Conservation (phyloP, 345 rosid species). For the Gossypium herbaceum region DNA sequence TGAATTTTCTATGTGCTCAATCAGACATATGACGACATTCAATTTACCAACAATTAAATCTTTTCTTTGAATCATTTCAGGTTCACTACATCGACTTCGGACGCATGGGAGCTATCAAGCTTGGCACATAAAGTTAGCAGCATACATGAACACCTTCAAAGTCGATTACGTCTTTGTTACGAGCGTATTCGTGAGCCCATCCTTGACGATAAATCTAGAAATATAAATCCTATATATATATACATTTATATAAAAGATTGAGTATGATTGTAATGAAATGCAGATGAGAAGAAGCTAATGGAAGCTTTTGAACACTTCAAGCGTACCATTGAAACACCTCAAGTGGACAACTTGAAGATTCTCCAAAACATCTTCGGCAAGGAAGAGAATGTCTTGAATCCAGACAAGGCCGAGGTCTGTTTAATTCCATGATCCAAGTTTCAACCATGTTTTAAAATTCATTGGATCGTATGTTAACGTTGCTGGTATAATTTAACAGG, state of each 20-base stretch:
- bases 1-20: no score
- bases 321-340: conserved; percentile 25
- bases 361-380: conserved; percentile 36
- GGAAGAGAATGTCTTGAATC: conserved; percentile 35
- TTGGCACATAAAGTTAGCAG: conserved; percentile 56
- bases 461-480: background rate
- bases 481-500: conserved; percentile 35
- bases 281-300: conserved; percentile 38
- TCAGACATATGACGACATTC: background rate
- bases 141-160: conserved; percentile 41
- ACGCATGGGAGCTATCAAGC: conserved; percentile 68
- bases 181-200: conserved; percentile 38
- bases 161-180: conserved; percentile 29
- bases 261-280: background rate
- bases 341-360: conserved; percentile 43
- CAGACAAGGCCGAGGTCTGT: conserved; percentile 32
- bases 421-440: background rate
- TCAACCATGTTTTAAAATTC: background rate
- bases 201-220: no score
- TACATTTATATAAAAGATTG: no score
- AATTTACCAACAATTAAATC: background rate
- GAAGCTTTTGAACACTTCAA: conserved; percentile 29
- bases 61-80: conserved; percentile 24
- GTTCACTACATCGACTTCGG: conserved; percentile 46
- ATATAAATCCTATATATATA: no score